Evolutionary conservation across 106 monocot species (phyloP), one percentile per base, ranked within the genome.

Genomic region (Dendrobium nobile): DNA sequence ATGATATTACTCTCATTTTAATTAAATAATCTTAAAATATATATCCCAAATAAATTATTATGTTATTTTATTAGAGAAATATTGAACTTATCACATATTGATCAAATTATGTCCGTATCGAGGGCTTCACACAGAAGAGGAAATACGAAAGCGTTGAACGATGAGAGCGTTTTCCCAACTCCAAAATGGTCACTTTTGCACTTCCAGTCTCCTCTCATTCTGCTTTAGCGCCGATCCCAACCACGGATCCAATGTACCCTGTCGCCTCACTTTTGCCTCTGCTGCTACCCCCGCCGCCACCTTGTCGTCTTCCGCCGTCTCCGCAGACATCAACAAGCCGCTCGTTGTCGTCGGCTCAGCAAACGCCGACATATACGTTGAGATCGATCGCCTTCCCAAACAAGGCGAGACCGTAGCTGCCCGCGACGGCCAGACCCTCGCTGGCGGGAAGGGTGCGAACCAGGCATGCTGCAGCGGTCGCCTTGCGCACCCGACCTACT

Each of bases 401-500:
- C 72, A 42, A 5, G 94, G 98, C 10, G 98, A 98, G 86, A 98
- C 94, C 54, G 47, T 98, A 75, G 82, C 94, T 20, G 94, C 98
- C 41, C 55, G 73, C 65, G 56, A 83, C 19, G 94, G 92, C 5
- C 82, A 85, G 54, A 95, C 91, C 26, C 90, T 94, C 27, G 89
- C 97, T 77, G 97, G 97, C 47, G 94, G 98, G 18, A 98, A 98
- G 92, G 98, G 98, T 70, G 98, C 98, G 75, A 98, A 98, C 82
- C 98, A 98, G 88, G 98, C 98, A 43, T 92, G 91, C 87, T 98
- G 98, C 84, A 88, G 86, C 48, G 98, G 84, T 44, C 87, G 84
- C 68, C 92, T 98, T 81, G 79, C 85, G 8, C 83, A 81, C 72
- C 87, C 91, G 72, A 90, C 95, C 61, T 85, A 82, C 87, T 89